Evolutionary conservation across 2,329 filamentous ascomycete genomes (phyloP).

Genomic region (Aspergillus thermomutatus): DNA sequence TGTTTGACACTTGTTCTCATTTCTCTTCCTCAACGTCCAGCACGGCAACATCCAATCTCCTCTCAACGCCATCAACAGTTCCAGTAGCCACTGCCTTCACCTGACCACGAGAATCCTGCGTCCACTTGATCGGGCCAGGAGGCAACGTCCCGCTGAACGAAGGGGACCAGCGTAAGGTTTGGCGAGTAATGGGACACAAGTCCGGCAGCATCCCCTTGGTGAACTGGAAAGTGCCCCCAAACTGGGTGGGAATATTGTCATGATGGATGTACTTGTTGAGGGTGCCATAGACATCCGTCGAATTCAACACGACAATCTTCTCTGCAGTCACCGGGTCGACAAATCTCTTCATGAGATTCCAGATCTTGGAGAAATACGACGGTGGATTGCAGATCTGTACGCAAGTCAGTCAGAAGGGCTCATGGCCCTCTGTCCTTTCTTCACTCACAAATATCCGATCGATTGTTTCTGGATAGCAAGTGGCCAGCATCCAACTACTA

Average conservation of each 20-base stretch:
- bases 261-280: conserved; percentile 16
- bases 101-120: conserved; percentile 7
- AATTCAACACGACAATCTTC: conserved; percentile 19
- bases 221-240: conserved; percentile 19
- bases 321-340: conserved; percentile 24
- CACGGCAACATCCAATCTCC: conserved; percentile 8
- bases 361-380: conserved; percentile 20
- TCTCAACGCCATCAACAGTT: conserved; percentile 4
- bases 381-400: conserved; percentile 24
- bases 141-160: conserved; percentile 2
- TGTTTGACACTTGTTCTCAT: too few relatives aligned
- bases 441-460: conserved; percentile 16
- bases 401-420: background rate
- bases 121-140: conserved; percentile 21
- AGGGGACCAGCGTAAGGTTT: conserved; percentile 3
- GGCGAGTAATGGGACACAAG: conserved; percentile 11
- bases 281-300: conserved; percentile 10
- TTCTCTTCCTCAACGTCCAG: background rate
- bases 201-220: conserved; percentile 18
- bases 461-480: conserved; percentile 27
- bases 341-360: conserved; percentile 21
- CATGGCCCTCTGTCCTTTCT: background rate
- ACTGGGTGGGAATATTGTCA: conserved; percentile 16
- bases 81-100: conserved; percentile 18
- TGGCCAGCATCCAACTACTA: conserved; percentile 22